Conservation (phyloP, 495 filamentous ascomycete genomes). For the Penicillium paradoxum region DNA sequence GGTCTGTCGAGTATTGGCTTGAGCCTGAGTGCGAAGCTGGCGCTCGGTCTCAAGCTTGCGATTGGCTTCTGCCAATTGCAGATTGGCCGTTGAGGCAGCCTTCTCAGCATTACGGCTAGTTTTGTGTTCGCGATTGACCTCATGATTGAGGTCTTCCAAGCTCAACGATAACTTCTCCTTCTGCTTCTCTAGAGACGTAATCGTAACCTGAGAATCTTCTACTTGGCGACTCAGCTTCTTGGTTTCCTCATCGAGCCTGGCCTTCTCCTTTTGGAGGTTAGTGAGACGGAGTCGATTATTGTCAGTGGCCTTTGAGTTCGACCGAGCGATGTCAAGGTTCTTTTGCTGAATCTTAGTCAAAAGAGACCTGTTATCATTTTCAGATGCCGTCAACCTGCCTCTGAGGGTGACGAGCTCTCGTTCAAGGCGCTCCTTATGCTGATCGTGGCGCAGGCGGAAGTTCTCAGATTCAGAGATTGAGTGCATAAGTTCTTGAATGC, state of each 20-base stretch:
- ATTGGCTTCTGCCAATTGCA: constrained; percentile 85
- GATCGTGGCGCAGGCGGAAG: constrained; percentile 81
- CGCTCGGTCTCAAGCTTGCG: constrained; percentile 85
- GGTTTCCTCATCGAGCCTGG: constrained; percentile 77
- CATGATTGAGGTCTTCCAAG: constrained; percentile 91
- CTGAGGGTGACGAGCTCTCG: constrained; percentile 89
- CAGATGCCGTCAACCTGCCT: constrained; percentile 83
- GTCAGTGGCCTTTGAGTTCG: constrained; percentile 80
- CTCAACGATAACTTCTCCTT: constrained; percentile 88
- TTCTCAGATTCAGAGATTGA: constrained; percentile 83
- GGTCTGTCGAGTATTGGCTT: constrained; percentile 75
- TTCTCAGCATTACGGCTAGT: constrained; percentile 88
- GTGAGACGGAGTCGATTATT: constrained; percentile 73
- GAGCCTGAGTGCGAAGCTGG: constrained; percentile 79
- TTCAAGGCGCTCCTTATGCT: constrained; percentile 88
- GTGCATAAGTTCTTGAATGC: constrained; percentile 77
- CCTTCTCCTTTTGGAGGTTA: constrained; percentile 77
- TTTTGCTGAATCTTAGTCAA: constrained; percentile 98
- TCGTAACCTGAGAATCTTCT: constrained; percentile 78
- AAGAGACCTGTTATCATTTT: constrained; percentile 94
- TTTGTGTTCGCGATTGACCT: constrained; percentile 86
- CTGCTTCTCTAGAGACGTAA: constrained; percentile 88
- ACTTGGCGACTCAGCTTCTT: constrained; percentile 76
- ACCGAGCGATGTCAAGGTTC: constrained; percentile 91
- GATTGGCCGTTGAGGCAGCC: constrained; percentile 70